Evolutionary conservation across 805 yeast genomes (phyloP).

Genomic region (Yarrowia phangngaensis): DNA sequence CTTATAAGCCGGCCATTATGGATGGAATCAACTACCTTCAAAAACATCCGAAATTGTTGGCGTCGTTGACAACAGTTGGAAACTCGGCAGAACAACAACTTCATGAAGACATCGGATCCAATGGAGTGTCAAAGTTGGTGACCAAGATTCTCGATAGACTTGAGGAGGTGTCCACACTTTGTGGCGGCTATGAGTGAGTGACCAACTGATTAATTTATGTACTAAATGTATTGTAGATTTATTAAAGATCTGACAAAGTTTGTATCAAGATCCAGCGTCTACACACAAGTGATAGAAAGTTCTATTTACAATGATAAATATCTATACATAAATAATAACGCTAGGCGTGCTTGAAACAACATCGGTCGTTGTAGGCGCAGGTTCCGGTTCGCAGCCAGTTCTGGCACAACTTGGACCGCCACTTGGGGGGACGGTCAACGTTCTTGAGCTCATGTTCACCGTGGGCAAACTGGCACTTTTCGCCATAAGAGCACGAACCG

Average conservation of each 20-base stretch:
- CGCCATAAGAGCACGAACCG: slow-evolving; percentile 77
- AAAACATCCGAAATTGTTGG: slow-evolving; percentile 80
- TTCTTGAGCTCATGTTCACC: slow-evolving; percentile 71
- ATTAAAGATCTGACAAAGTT: too few relatives aligned
- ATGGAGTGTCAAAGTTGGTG: slow-evolving; percentile 8
- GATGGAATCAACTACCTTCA: slow-evolving; percentile 65
- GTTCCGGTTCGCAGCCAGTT: slow-evolving; percentile 79
- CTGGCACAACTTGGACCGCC: slow-evolving; percentile 87
- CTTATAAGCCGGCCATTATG: slow-evolving; percentile 43
- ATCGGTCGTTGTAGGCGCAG: slow-evolving; percentile 85
- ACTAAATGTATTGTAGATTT: too few relatives aligned
- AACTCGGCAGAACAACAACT: slow-evolving; percentile 61
- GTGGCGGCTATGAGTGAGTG: slow-evolving; percentile 12
- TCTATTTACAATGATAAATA: slow-evolving; percentile 25
- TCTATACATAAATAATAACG: slow-evolving; percentile 29
- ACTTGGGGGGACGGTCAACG: slow-evolving; percentile 71
- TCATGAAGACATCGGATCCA: slow-evolving; percentile 45
- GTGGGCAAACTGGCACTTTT: slow-evolving; percentile 92
- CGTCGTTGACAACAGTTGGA: slow-evolving; percentile 62
- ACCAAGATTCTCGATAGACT: slow-evolving; percentile 14
- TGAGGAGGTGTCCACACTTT: slow-evolving; percentile 1
- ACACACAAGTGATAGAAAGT: slow-evolving; percentile 4
- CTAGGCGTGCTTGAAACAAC: slow-evolving; percentile 76
- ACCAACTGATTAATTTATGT: neutral
- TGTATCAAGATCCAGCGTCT: too few relatives aligned